phyloP scores from a whole-genome alignment of 2,329 filamentous ascomycete species.

The Ophiostoma tasmaniense region DNA sequence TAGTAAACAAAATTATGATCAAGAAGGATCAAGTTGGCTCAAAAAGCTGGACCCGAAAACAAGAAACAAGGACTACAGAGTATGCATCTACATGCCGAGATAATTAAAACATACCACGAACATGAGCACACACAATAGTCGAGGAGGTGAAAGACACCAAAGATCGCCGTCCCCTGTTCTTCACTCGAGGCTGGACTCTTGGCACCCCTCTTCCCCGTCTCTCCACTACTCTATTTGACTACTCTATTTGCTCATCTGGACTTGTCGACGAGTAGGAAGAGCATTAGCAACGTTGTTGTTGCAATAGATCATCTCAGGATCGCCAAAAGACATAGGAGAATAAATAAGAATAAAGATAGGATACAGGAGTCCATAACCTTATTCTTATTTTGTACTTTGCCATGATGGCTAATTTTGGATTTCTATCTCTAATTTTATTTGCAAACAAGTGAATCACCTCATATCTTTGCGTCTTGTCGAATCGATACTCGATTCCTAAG shows the following conservation, averaged over 20 bases:
- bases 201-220: background rate
- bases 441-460: background rate
- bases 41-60: no score
- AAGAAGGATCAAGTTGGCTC: background rate
- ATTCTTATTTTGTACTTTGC: background rate
- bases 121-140: background rate
- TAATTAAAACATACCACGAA: no score
- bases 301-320: background rate
- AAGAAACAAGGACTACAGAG: background rate
- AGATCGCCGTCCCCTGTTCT: background rate
- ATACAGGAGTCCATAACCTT: background rate
- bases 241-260: background rate
- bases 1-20: background rate
- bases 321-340: background rate
- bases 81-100: background rate
- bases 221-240: background rate
- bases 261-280: background rate
- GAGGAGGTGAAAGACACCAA: background rate
- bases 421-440: background rate
- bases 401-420: no score
- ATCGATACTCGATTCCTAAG: background rate
- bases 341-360: background rate
- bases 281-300: conserved; percentile 3
- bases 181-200: conserved; percentile 1
- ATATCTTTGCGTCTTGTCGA: background rate